Evolutionary conservation across 2,329 filamentous ascomycete genomes (phyloP), one percentile per base, ranked within the genome.

Genomic region (Penicillium sumatraense): DNA sequence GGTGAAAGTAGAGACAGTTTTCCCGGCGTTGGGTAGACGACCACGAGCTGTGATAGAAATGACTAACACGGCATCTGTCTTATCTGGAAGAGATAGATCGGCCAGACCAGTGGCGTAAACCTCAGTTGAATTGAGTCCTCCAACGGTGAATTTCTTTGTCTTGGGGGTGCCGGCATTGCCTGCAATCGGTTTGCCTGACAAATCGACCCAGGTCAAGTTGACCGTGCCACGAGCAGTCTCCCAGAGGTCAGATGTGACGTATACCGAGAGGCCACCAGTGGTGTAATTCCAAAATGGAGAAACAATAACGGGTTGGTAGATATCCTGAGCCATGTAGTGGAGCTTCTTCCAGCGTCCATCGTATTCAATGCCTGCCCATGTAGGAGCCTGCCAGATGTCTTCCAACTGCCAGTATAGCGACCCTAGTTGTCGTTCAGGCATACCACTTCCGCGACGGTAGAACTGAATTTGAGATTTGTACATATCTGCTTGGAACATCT

Each of bases 361-460:
- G 56, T 86, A 86, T 65, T 88, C 85, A 29, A 87, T 82, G 0
- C 83, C 81, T 0, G 85, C 83, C 85, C 85, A 88, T 0, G 83
- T 86, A 0, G 85, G 84, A 1, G 83, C 84, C 59, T 85, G 83
- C 84, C 84, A 86, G 54, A 86, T 81, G 62, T 88, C 85, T 60
- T 88, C 84, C 1, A 88, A 74, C 63, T 88, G 85, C 86, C 85
- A 88, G 67, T 87, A 87, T 5, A 88, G 66, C 10, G 78, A 80
- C 0, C 85, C 85, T 2, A 87, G 75, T 60, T 87, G 83, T 0
- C 83, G 76, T 56, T 87, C 80, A 0, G 79, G 81, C 61, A 80
- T 64, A 0, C 83, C 85, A 35, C 81, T 84, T 0, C 85, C 85
- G 5, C 81, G 75, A 5, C 85, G 79, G 63, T 88, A 88, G 69